Conservation (phyloP, 2,329 filamentous ascomycete genomes). For the Sphaerulina populicola region DNA sequence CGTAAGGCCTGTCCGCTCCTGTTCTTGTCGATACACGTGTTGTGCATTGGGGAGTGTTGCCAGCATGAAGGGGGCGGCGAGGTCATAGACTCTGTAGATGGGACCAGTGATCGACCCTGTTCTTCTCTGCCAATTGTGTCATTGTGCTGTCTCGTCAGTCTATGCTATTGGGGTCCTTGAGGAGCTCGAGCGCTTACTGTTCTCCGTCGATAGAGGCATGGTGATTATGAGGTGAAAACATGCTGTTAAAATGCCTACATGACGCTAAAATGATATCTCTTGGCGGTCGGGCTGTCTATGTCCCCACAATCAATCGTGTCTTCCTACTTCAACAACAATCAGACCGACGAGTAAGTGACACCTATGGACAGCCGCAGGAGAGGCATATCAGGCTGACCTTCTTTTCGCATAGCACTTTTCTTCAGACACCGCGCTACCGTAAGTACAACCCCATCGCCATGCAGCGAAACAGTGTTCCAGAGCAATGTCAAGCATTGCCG, state of each 20-base stretch:
- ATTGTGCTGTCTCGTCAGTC: not conserved
- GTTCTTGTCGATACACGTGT: not conserved
- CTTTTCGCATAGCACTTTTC: not conserved
- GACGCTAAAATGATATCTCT: not conserved
- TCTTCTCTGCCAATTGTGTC: not conserved
- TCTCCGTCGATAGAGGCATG: not conserved
- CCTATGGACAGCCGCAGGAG: not conserved
- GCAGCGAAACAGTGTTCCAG: not conserved
- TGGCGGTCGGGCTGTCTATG: not conserved
- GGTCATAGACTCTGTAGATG: not conserved
- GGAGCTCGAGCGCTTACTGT: not conserved
- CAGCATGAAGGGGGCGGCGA: not conserved
- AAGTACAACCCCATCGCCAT: not conserved
- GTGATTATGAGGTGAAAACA: not conserved
- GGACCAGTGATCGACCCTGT: not conserved
- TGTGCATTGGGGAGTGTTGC: not conserved
- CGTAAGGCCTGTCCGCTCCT: too few relatives aligned
- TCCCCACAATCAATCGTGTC: not conserved
- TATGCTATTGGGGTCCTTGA: not conserved
- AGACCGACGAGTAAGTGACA: not conserved
- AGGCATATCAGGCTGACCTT: not conserved
- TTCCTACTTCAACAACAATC: slow-evolving; percentile 4
- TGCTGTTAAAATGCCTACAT: not conserved
- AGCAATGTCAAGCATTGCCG: not conserved
- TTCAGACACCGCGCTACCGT: not conserved